Evolutionary conservation across 2,329 filamentous ascomycete species (phyloP), one percentile per base, ranked within the genome.

Genomic region (Esteya vermicola): DNA sequence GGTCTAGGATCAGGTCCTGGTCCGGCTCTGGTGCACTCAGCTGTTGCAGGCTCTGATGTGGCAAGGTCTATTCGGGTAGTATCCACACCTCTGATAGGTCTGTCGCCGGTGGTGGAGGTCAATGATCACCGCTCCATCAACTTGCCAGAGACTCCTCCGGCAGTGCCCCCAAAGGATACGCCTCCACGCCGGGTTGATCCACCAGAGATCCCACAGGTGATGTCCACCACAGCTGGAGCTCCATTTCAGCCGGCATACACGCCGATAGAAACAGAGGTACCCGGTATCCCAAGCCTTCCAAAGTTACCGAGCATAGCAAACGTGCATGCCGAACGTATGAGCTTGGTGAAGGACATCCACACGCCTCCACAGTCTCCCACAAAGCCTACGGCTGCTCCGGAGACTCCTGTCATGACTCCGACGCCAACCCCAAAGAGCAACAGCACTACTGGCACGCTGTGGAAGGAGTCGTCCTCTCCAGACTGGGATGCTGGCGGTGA

Each of bases 401-500:
- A 18, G 8, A 28, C 19, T 5, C n/a, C 32, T 4, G 21, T 16
- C 6, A 47, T 54, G 33, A 42, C 38, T 7, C 40, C 44, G 2
- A 41, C 32, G 2, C 42, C 36, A 18, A 48, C 42, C 1, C 40
- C 43, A 6, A 40, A 41, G 9, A 44, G 42, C 9, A 10, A 14
- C 14, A 18, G 36, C 18, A 4, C 37, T 7, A 18, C n/a, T 4
- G 20, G 6, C 19, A 38, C 40, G 10, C 3, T 36, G 14, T 66
- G 64, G 62, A 57, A 55, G 21, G 61, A 64, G 12, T 48, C 61
- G 5, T n/a, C n/a, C n/a, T n/a, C n/a, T n/a, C 62, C 67, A 34
- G 70, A 81, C 43, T 84, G 78, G 72, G 75, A 77, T 44, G 62
- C 74, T 33, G 73, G 75, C 43, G 81, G 81, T 40, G 84, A 91